A percentile compares a stretch with the other conserved stretches of the same genome.
Evolutionary conservation across 2,329 filamentous ascomycete genomes (phyloP).

Genomic region (Exophiala sp.): DNA sequence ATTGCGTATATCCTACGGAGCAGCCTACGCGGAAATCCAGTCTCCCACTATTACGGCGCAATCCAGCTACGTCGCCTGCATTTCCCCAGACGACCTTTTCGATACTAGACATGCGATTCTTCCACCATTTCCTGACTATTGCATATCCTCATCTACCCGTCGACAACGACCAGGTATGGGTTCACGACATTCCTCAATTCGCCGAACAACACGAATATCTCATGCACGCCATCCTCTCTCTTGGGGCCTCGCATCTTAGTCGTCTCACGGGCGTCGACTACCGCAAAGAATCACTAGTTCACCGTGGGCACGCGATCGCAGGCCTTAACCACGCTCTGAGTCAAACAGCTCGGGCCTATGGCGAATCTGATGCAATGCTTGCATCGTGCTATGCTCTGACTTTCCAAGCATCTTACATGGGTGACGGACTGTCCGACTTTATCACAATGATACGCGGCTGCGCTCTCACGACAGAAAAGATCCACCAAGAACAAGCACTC

Average conservation of each 20-base stretch:
- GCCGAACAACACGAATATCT: slow-evolving; percentile 66
- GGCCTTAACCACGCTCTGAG: slow-evolving; percentile 56
- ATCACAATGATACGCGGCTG: slow-evolving; percentile 37
- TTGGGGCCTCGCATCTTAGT: slow-evolving; percentile 60
- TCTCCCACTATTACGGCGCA: slow-evolving; percentile 21
- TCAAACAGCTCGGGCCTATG: slow-evolving; percentile 22
- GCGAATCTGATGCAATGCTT: slow-evolving; percentile 32
- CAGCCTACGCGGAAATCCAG: slow-evolving; percentile 14
- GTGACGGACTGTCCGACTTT: slow-evolving; percentile 34
- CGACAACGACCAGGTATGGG: slow-evolving; percentile 64
- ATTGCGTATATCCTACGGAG: slow-evolving; percentile 33
- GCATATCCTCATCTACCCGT: slow-evolving; percentile 62
- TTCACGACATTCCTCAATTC: slow-evolving; percentile 63
- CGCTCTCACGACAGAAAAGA: slow-evolving; percentile 37
- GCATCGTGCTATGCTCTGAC: slow-evolving; percentile 35
- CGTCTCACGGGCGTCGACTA: slow-evolving; percentile 49
- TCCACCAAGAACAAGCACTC: slow-evolving; percentile 25
- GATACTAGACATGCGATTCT: slow-evolving; percentile 49
- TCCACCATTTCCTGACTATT: slow-evolving; percentile 51
- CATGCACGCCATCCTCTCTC: slow-evolving; percentile 67
- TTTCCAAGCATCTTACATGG: slow-evolving; percentile 36
- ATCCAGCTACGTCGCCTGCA: slow-evolving; percentile 24
- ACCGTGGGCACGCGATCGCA: slow-evolving; percentile 63
- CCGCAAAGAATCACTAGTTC: slow-evolving; percentile 57
- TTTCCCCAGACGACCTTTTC: slow-evolving; percentile 34